A percentile compares a stretch with the other conserved stretches of the same genome.
These are phyloP conservation scores for Amaranthus hypochondriacus DNA, from an alignment of 148 eudicot species.

Conservation along the genomic window DNA sequence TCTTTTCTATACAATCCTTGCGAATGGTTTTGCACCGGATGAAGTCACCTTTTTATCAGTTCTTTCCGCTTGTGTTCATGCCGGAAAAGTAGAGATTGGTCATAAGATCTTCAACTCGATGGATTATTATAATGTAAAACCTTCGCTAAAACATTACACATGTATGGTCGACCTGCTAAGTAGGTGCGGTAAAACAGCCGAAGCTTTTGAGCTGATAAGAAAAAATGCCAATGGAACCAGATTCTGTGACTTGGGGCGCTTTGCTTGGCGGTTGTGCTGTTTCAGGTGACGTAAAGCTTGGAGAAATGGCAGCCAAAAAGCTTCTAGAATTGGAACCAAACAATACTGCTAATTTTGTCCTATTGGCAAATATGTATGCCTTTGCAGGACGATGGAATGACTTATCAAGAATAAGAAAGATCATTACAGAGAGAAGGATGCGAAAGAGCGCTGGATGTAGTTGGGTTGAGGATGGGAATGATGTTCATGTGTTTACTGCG, in stretches of 20 bases:
- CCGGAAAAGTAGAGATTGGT: slow-evolving; percentile 39
- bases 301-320: slow-evolving; percentile 46
- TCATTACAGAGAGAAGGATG: slow-evolving; percentile 34
- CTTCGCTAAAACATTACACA: slow-evolving; percentile 51
- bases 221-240: slow-evolving; percentile 45
- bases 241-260: slow-evolving; percentile 59
- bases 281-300: slow-evolving; percentile 33
- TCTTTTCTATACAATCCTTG: slow-evolving; percentile 35
- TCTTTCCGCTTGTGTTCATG: slow-evolving; percentile 55
- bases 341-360: slow-evolving; percentile 44
- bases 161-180: slow-evolving; percentile 55
- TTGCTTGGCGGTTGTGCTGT: slow-evolving; percentile 49
- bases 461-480: slow-evolving; percentile 52
- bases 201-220: slow-evolving; percentile 35
- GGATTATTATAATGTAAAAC: slow-evolving; percentile 31
- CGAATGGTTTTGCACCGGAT: slow-evolving; percentile 40
- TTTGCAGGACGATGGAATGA: slow-evolving; percentile 47
- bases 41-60: slow-evolving; percentile 48
- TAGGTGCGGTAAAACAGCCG: slow-evolving; percentile 36
- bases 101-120: slow-evolving; percentile 37
- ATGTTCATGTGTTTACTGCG: slow-evolving; percentile 46
- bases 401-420: slow-evolving; percentile 36
- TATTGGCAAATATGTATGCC: slow-evolving; percentile 58
- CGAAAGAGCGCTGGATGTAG: slow-evolving; percentile 55
- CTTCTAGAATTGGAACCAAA: slow-evolving; percentile 48